These are phyloP conservation scores for Imleria badia DNA, from an alignment of 768 basidiomycete genomes.

Conservation along the genomic window DNA sequence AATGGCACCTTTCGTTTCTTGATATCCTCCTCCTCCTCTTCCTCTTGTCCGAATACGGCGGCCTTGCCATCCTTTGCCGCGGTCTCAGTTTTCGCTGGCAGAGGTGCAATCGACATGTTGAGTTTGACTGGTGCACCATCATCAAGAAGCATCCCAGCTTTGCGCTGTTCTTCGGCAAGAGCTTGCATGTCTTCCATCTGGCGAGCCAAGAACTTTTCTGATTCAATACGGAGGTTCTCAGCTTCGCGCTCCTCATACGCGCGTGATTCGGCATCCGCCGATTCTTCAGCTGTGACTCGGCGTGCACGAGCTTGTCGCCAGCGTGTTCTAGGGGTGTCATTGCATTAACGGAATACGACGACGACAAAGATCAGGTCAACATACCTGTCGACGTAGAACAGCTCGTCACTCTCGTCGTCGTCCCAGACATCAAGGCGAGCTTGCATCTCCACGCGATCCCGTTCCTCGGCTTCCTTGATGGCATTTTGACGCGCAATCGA, in stretches of 20 bases:
- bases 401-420: slow-evolving; percentile 89
- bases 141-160: slow-evolving; percentile 86
- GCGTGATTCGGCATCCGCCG: slow-evolving; percentile 81
- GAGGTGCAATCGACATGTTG: slow-evolving; percentile 66
- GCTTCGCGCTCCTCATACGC: slow-evolving; percentile 82
- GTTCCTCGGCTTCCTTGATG: slow-evolving; percentile 74
- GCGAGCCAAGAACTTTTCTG: slow-evolving; percentile 88
- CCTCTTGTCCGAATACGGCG: slow-evolving; percentile 74
- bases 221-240: slow-evolving; percentile 84
- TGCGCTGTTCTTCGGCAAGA: slow-evolving; percentile 85
- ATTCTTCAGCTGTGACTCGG: slow-evolving; percentile 72
- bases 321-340: slow-evolving; percentile 49
- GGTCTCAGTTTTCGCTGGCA: slow-evolving; percentile 46
- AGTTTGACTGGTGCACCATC: slow-evolving; percentile 90
- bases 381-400: slow-evolving; percentile 90
- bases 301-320: slow-evolving; percentile 82
- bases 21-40: slow-evolving; percentile 80
- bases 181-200: slow-evolving; percentile 98
- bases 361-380: slow-evolving; percentile 21
- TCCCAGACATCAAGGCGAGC: slow-evolving; percentile 86
- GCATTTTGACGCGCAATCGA: slow-evolving; percentile 70
- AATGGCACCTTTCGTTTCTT: slow-evolving; percentile 83
- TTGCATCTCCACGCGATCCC: slow-evolving; percentile 77
- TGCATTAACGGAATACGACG: background rate
- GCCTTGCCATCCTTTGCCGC: slow-evolving; percentile 47